Conservation (phyloP, 257 asterid species). For the Solanum pimpinellifolium region DNA sequence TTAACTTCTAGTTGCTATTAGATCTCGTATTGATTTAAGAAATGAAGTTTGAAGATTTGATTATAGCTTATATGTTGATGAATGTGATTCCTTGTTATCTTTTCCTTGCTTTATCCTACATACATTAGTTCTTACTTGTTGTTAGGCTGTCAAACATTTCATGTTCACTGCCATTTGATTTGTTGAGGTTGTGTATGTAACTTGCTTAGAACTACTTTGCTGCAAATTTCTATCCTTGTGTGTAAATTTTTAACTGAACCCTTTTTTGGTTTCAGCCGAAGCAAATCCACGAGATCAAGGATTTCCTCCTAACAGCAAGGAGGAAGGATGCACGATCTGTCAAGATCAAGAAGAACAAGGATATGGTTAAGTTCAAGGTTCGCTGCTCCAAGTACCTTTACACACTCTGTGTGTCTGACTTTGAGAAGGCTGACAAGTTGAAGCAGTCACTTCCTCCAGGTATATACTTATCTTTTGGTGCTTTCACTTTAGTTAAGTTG, state of each 20-base stretch:
- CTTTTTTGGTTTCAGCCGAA: not conserved
- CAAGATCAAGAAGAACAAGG: constrained; percentile 23
- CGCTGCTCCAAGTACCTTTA: constrained; percentile 23
- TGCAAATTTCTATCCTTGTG: not conserved
- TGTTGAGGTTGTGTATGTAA: not conserved
- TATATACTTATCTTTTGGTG: not conserved
- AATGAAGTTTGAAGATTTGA: not conserved
- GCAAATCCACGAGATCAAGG: constrained; percentile 24
- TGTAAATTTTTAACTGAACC: no score
- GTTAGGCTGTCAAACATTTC: accelerated
- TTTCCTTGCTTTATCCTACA: not conserved
- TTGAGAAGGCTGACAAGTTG: constrained; percentile 25
- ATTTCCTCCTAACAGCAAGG: constrained; percentile 23
- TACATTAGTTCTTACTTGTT: not conserved
- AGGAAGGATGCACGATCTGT: constrained; percentile 19
- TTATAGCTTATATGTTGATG: not conserved
- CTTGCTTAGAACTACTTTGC: not conserved
- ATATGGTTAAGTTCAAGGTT: constrained; percentile 21
- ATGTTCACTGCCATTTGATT: not conserved
- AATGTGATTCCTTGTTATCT: not conserved
- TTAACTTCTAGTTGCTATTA: not conserved
- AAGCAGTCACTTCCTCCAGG: constrained; percentile 30
- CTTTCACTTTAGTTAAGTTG: no score
- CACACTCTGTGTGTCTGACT: constrained; percentile 16
- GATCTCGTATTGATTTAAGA: not conserved